These are phyloP conservation scores for Haematococcus lacustris DNA, from an alignment of 139 green algal genomes.

Conservation along the genomic window DNA sequence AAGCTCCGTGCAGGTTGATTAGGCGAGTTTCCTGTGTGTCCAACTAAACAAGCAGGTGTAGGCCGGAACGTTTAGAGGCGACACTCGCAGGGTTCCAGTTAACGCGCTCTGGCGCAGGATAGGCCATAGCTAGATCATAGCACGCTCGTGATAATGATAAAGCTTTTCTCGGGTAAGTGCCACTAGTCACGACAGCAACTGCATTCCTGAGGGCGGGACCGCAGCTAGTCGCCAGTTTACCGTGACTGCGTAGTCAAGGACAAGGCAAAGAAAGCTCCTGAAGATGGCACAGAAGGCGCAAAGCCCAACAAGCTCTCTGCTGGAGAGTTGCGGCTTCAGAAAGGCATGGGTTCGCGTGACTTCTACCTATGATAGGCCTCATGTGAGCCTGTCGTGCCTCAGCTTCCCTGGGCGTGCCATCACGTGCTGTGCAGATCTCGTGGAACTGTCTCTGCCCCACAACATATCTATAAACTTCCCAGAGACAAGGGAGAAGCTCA, in stretches of 20 bases:
- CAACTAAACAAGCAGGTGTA: too few relatives aligned
- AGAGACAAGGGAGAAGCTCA: constrained; percentile 85
- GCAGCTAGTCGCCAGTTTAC: background rate
- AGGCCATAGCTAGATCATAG: too few relatives aligned
- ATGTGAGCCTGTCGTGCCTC: background rate
- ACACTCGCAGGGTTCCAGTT: too few relatives aligned
- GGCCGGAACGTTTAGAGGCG: too few relatives aligned
- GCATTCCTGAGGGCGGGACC: too few relatives aligned
- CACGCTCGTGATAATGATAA: constrained; percentile 46
- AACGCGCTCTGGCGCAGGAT: too few relatives aligned
- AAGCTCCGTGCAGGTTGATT: too few relatives aligned
- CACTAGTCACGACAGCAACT: background rate
- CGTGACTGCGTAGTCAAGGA: constrained; percentile 43
- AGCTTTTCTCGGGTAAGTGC: constrained; percentile 31
- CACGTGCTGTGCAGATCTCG: constrained; percentile 69
- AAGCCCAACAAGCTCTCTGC: constrained; percentile 63
- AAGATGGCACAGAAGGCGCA: constrained; percentile 44
- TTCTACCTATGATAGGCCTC: background rate
- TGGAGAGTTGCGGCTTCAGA: constrained; percentile 85
- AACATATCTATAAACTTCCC: constrained; percentile 85
- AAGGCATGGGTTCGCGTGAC: constrained; percentile 50
- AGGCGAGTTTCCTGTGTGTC: too few relatives aligned
- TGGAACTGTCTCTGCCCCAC: constrained; percentile 80
- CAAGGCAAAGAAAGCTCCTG: constrained; percentile 79
- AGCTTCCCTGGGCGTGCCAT: background rate